Base-by-base conservation (phyloP, 2,329 filamentous ascomycete genomes). In the Colletotrichum liaoningense region DNA sequence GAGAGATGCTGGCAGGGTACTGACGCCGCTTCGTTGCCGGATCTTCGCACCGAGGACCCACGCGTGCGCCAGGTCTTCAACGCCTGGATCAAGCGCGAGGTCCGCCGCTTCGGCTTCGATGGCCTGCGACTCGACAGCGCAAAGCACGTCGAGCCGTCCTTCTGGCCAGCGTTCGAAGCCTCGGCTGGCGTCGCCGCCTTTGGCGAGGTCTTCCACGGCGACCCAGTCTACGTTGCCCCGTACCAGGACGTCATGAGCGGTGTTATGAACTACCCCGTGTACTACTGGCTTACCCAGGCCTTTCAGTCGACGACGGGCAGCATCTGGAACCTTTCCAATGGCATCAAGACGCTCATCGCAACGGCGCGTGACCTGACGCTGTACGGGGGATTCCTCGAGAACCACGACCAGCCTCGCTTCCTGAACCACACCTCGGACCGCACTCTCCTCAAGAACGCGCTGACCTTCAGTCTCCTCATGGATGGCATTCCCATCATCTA, bases 401-500 rank as follows among this genome's bases (percentile, higher is more conserved):
- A 91, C 79, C 89, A 92, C 77, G 90, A 91, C 78, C 84, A 88
- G 62, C 77, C 86, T 5, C 88, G 90, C 26, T 90, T 89, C 79
- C 79, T 88, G 26, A 86, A 82, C 74, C 79, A 85, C 71, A 90
- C 87, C 63, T 78, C 82, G 11, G 90, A 93, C 77, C 79, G 86
- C 8, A 81, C 88, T 2, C 84, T 91, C 2, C 87, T 90, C 58
- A 89, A 90, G 79, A 93, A 93, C 76, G 85, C 88, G 5, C 83
- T 93, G 54, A 85, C 89, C 0, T 92, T 89, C 77, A 88, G 88
- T n/a, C 86, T 93, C 35, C 86, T 93, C 22, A 83, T 84, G 2
- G 85, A 91, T 67, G 91, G 91, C 24, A 89, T 93, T 52, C 90
- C 91, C 1, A 89, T 92, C 68, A 85, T 93, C 42, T 93, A 93